Base-by-base conservation (phyloP, 305 asterid genomes). In the Fraxinus paxiana region DNA sequence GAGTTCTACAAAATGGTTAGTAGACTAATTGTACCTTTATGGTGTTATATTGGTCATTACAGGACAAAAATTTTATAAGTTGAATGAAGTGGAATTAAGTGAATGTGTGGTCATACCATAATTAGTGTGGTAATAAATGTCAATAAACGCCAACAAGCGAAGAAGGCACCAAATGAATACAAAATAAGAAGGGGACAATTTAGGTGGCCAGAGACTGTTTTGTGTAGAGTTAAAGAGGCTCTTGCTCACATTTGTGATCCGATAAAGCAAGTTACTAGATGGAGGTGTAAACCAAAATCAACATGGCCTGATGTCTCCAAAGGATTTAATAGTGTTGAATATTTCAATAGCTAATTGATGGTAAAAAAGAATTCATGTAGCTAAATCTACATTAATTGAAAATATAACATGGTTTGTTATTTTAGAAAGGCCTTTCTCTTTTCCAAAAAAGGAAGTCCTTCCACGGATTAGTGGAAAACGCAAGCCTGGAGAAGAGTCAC, bases 361-460 rank as follows among this genome's bases (percentile, higher is more conserved):
- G 34, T 9, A 63, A 63, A 63, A 22, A 24, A 8, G 6, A 24
- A 63, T 24, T 63, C 7, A 20, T 20, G 69, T 59, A 59, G 69
- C 69, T 20, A 59, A 59, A 28, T 18, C 28, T 22, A 59, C 13
- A 18, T 20, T 18, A 59, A 18, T 18, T 20, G 28, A 59, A 59
- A 59, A n/a, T 17, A 5, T 59, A 22, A 63, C 34, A 9, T 63
- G 15, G 72, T 24, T 10, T 26, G 34, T 24, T 22, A 63, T 63
- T 24, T 34, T 41, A 2, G 41, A 63, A 81, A 43, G 30, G 24
- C 51, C 35, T 18, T 56, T 67, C 56, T 34, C 10, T n/a, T 15
- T 31, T 43, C 63, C 73, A 80, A 41, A 77, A 33, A 82, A 20
- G 30, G 18, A 77, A 63, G 72, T 26, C 17, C 35, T 63, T 22